Evolutionary conservation across 106 monocot species (phyloP).

Genomic region (Dioscorea dumetorum): DNA sequence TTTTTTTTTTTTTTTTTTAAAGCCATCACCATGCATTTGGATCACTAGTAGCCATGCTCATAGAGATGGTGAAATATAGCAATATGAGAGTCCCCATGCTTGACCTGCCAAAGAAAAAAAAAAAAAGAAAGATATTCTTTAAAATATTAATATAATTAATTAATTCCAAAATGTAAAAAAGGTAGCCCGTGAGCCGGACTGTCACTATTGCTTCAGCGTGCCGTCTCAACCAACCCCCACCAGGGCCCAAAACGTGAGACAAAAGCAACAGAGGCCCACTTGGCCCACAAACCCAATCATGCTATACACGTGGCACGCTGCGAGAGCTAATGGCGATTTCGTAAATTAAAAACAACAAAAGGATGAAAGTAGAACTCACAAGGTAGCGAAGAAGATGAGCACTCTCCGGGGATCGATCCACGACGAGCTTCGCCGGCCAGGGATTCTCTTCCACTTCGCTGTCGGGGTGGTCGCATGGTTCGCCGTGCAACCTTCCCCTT

Average conservation of each 20-base stretch:
- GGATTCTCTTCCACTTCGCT: background rate
- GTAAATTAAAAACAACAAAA: background rate
- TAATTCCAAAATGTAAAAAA: background rate
- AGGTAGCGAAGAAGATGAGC: conserved; percentile 5
- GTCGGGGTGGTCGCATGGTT: background rate
- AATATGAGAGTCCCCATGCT: conserved; percentile 84
- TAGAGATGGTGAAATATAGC: conserved; percentile 75
- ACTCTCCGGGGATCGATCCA: conserved; percentile 8
- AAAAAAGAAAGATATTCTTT: background rate
- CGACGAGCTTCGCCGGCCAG: background rate
- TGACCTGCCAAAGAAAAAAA: conserved; percentile 55
- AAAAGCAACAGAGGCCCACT: background rate
- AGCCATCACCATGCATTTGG: conserved; percentile 1
- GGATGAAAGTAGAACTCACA: background rate
- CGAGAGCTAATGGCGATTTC: background rate
- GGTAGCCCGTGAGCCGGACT: background rate
- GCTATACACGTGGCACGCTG: background rate
- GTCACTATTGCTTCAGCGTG: background rate
- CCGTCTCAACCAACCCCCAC: background rate
- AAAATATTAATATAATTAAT: background rate
- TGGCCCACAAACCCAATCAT: background rate
- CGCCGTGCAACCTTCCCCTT: background rate
- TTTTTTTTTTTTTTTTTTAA: background rate
- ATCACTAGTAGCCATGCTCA: conserved; percentile 28
- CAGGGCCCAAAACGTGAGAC: background rate